These are phyloP conservation scores for Blastomyces emzantsi DNA, from an alignment of 2,329 filamentous ascomycete genomes.

Conservation along the genomic window DNA sequence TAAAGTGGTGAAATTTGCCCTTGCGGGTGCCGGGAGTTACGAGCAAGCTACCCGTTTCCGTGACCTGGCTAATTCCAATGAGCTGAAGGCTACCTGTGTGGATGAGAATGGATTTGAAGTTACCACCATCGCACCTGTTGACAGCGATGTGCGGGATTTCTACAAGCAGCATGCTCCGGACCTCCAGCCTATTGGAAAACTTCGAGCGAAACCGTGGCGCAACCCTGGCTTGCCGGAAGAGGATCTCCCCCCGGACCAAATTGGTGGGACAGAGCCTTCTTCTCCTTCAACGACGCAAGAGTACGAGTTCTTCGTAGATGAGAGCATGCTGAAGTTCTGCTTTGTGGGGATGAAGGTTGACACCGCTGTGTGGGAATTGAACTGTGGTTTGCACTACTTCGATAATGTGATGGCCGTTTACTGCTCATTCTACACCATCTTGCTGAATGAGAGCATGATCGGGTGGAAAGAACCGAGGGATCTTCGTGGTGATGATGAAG, in stretches of 20 bases:
- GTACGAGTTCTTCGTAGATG: slow-evolving; percentile 60
- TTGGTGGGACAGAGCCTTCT: slow-evolving; percentile 20
- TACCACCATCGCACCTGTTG: slow-evolving; percentile 41
- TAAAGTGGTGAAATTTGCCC: slow-evolving; percentile 43
- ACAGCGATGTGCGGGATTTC: slow-evolving; percentile 39
- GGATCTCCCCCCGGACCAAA: slow-evolving; percentile 31
- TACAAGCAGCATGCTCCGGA: slow-evolving; percentile 37
- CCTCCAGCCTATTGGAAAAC: slow-evolving; percentile 45
- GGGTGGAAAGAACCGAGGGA: slow-evolving; percentile 51
- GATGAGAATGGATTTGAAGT: slow-evolving; percentile 55
- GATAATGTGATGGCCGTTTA: slow-evolving; percentile 48
- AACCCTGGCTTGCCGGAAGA: slow-evolving; percentile 34
- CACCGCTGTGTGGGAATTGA: slow-evolving; percentile 48
- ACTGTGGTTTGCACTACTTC: slow-evolving; percentile 55
- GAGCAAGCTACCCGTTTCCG: slow-evolving; percentile 32
- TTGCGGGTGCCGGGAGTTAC: slow-evolving; percentile 40
- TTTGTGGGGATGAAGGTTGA: slow-evolving; percentile 57
- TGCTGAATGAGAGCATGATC: slow-evolving; percentile 62
- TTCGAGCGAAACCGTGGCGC: slow-evolving; percentile 45
- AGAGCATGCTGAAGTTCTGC: slow-evolving; percentile 48
- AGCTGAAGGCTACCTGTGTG: slow-evolving; percentile 37
- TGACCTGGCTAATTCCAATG: slow-evolving; percentile 25
- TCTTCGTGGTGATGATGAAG: slow-evolving; percentile 16
- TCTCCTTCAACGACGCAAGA: slow-evolving; percentile 16
- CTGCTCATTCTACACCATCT: slow-evolving; percentile 54